Conservation (phyloP, 306 rosid species). For the Fragaria ananassa region DNA sequence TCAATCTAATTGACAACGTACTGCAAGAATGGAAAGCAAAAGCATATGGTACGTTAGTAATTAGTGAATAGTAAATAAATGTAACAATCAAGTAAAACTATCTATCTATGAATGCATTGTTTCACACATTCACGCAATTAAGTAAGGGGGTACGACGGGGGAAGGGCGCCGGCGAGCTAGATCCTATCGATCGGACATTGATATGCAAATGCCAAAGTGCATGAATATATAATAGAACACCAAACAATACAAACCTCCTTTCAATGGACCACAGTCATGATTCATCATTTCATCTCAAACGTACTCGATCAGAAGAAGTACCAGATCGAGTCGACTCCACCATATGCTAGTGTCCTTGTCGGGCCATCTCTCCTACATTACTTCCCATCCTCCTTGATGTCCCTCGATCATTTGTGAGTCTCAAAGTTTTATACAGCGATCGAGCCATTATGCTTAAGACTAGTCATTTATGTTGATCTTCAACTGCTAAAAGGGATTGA, state of each 20-base stretch:
- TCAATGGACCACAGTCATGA: background rate
- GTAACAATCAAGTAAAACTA: too few relatives aligned
- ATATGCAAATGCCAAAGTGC: background rate
- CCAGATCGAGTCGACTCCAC: background rate
- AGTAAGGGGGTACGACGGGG: too few relatives aligned
- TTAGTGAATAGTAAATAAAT: too few relatives aligned
- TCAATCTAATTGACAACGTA: too few relatives aligned
- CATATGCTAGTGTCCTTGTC: background rate
- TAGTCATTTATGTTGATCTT: background rate
- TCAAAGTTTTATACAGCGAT: background rate
- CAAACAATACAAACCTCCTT: background rate
- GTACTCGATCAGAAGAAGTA: background rate
- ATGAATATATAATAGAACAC: background rate
- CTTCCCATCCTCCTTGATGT: background rate
- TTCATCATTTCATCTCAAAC: background rate
- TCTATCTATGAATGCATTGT: too few relatives aligned
- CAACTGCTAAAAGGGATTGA: background rate
- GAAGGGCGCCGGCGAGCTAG: background rate
- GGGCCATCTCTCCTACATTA: background rate
- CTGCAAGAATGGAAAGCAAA: too few relatives aligned
- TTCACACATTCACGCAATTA: too few relatives aligned
- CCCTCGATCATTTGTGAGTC: background rate
- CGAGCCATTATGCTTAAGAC: background rate
- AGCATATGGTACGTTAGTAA: too few relatives aligned
- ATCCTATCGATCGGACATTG: background rate